Conservation (phyloP, 129 eudicot genomes). For the Helichrysum umbraculigerum region DNA sequence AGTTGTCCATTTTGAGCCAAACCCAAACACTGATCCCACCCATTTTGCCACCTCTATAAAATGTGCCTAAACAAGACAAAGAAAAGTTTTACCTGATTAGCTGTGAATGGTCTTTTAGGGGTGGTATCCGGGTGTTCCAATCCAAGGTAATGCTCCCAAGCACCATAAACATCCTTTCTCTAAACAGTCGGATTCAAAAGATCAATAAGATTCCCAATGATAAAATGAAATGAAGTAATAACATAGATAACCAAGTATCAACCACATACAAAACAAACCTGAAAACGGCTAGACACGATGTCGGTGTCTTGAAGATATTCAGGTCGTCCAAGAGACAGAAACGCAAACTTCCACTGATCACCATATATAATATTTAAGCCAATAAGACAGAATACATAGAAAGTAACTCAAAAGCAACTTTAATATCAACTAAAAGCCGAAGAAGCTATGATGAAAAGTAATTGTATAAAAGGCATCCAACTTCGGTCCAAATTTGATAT, state of each 20-base stretch:
- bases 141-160: conserved; percentile 99
- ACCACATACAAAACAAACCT: conserved; percentile 45
- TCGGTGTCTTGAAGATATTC: conserved; percentile 87
- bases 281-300: conserved; percentile 76
- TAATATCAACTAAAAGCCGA: not conserved
- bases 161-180: conserved; percentile 95
- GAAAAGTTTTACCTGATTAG: conserved; percentile 66
- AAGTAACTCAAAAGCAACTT: not conserved
- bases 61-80: not conserved
- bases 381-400: not conserved
- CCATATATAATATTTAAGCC: not conserved
- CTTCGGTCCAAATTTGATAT: not conserved
- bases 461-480: not conserved
- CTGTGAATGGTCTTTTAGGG: conserved; percentile 71
- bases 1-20: not conserved
- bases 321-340: conserved; percentile 75
- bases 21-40: not conserved
- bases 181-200: conserved; percentile 16
- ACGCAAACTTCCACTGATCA: conserved; percentile 90
- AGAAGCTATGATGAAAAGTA: not conserved
- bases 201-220: not conserved
- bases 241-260: not conserved
- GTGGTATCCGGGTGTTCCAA: conserved; percentile 86
- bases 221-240: not conserved
- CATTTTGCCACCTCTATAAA: not conserved